Base-by-base conservation (phyloP, 352 stramenopile genomes). In the Halophytophthora polymorphica region DNA sequence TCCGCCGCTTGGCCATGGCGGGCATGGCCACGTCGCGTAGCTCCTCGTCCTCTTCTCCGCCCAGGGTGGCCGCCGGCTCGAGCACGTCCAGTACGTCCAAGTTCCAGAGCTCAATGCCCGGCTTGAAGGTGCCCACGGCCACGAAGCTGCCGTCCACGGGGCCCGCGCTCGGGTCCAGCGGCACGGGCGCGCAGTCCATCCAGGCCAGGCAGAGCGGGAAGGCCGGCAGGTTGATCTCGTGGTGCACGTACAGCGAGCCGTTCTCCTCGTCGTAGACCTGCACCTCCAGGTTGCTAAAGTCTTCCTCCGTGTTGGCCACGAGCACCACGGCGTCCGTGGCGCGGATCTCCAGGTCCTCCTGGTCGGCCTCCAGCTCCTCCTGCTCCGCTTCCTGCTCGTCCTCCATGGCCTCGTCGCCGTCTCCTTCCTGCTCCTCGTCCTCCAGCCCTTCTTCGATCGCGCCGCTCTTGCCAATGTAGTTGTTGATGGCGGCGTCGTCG, bases 31-130 rank as follows among this genome's bases (percentile, higher is more conserved):
- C 85, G 45, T 90, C 71, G 38, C 83, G 79, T 1, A 93, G 65
- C 35, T 87, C 71, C 18, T 87, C 66, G 45, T 97, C 74, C 71
- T 75, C 77, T 69, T 98, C 95, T 17, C 96, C 97, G 25, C 97
- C 97, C 17, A 99, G 79, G 18, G 96, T 94, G 15, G 90, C 87
- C 1, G 84, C 83, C 0, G 97, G 98, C 69, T 99, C 97, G 4
- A 99, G 69, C 13, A 98, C 90, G 71, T 99, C 97, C 42, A 99
- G 71, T 15, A 99, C 93, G 65, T 99, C 97, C 2, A 99, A 74
- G 69, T 99, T 98, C 97, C 97, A 99, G 66, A 99, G 98, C 73
- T 99, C 97, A 77, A 99, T 99, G n/a, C 89, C 97, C 1, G 97
- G 86, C 57, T 97, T 92, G 71, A 99, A 99, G 13, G 97, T 99